Conservation (phyloP, 2,329 filamentous ascomycete genomes). For the Alternaria ethzedia region DNA sequence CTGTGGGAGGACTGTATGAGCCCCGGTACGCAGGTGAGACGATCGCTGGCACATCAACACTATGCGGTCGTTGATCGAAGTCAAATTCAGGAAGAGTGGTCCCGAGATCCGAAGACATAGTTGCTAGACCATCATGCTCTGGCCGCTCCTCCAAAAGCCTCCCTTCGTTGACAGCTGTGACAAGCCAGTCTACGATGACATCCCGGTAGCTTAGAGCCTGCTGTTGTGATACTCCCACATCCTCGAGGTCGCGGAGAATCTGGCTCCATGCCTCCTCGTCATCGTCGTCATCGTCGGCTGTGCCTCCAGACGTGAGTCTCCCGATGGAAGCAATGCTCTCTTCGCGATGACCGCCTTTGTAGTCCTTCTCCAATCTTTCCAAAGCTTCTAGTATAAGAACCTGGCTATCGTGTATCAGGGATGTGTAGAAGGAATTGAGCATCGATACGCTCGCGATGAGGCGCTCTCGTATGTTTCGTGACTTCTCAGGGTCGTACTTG, state of each 20-base stretch:
- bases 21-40: not conserved
- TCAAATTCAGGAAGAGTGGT: not conserved
- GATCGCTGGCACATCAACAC: not conserved
- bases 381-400: conserved; percentile 39
- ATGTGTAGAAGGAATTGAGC: conserved; percentile 38
- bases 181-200: conserved; percentile 41
- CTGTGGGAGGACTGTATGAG: not conserved
- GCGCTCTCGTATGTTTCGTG: conserved; percentile 26
- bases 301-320: conserved; percentile 21
- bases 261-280: conserved; percentile 40
- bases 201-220: conserved; percentile 32
- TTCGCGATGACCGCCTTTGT: conserved; percentile 38
- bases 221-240: conserved; percentile 35
- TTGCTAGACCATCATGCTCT: conserved; percentile 7
- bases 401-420: conserved; percentile 36
- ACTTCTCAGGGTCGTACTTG: conserved; percentile 36
- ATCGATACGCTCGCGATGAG: conserved; percentile 32
- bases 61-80: not conserved
- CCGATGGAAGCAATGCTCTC: conserved; percentile 35
- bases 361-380: conserved; percentile 37
- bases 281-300: conserved; percentile 18
- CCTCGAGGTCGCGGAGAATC: conserved; percentile 41
- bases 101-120: conserved; percentile 11
- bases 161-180: conserved; percentile 40
- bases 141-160: conserved; percentile 31